Evolutionary conservation across 306 rosid species (phyloP), one percentile per base, ranked within the genome.

Genomic region (Quercus parvula): DNA sequence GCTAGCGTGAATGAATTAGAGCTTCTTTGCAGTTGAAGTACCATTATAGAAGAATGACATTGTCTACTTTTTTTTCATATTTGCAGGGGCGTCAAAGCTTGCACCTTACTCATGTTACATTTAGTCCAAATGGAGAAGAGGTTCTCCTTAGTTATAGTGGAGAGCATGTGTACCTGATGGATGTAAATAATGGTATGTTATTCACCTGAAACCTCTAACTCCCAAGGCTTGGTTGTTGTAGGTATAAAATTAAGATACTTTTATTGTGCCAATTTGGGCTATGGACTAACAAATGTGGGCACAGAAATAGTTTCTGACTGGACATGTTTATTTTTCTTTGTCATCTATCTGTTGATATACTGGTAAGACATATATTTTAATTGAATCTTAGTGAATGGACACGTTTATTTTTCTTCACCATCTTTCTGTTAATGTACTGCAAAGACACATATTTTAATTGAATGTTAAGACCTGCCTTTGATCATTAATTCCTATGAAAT

Each of bases 91-190:
- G 86, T 84, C 85, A 94, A 55, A 90, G 88, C 85, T 82, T 96
- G 88, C 94, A 91, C 87, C 82, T 96, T 75, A 96, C 99, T 79
- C 98, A 96, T 85, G 97, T 90, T 86, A 78, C 98, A 56, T 96
- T 96, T 86, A 90, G 96, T 87, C 99, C 99, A 17, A 89, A 87
- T 82, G 98, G 99, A 70, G 90, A 86, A 55, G 98, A 96, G 90
- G 97, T 96, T 87, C 97, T 96, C 75, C 98, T 96, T 74, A 93
- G 97, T 87, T 96, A 93, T 80, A 93, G 99, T 85, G 99, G 99
- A 85, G 98, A 93, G 84, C 98, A 96, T 78, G 96, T 87, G 70
- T 96, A 93, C 84, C 81, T 96, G 87, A 93, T 96, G 97, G 88
- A 96, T 81, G 90, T 88, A 66, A 88, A 90, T 89, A 86, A 83